Conservation (phyloP, 495 filamentous ascomycete species). For the Tuber umbilicatum region DNA sequence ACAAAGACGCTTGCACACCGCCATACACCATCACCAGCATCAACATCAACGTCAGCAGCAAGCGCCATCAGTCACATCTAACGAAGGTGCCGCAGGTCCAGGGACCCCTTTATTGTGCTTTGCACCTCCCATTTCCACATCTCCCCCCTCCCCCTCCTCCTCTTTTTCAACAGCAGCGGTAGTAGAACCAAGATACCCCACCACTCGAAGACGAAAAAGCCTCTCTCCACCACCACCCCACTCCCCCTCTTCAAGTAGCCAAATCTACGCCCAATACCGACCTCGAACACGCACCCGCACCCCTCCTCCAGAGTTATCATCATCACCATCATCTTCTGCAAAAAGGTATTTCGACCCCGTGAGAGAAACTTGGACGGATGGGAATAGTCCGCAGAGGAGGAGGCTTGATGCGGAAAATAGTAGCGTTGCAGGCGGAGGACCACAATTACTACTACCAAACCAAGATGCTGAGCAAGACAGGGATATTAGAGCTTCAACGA, state of each 20-base stretch:
- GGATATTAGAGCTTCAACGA: constrained; percentile 2
- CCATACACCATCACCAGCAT: neutral
- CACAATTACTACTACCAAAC: neutral
- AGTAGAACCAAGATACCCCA: neutral
- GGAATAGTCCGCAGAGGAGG: neutral
- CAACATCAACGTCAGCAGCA: neutral
- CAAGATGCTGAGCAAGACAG: constrained; percentile 6
- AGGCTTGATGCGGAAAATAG: neutral
- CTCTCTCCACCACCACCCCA: neutral
- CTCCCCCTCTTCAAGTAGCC: neutral
- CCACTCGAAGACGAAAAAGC: neutral
- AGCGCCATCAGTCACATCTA: neutral
- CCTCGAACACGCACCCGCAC: neutral
- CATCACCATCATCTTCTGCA: constrained; percentile 5
- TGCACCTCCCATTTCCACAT: neutral
- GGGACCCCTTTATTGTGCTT: neutral
- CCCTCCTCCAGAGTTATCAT: neutral
- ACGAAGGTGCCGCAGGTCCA: neutral
- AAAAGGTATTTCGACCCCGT: constrained; percentile 34
- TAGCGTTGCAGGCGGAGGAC: neutral
- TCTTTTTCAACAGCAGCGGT: neutral
- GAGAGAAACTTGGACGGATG: constrained; percentile 22
- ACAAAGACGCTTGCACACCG: constrained; percentile 11
- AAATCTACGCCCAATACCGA: neutral
- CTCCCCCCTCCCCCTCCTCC: neutral